Base-by-base conservation (phyloP, 73 alveolate species). In the Paramecium bursaria region DNA sequence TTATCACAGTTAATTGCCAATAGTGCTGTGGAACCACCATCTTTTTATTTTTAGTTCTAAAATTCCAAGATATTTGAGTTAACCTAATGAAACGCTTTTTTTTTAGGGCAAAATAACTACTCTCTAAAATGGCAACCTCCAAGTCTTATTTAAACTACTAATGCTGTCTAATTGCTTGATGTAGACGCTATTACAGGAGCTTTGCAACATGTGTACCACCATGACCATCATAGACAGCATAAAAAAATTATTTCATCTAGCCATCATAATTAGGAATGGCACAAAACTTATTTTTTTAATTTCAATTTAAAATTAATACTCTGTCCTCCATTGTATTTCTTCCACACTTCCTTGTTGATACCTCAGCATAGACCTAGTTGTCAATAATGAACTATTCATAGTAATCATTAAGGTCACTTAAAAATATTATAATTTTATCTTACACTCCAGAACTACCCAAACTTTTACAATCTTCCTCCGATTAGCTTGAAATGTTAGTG, bases 1-100 rank as follows among this genome's bases (percentile, higher is more conserved):
- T 76, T 53, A 17, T 57, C 57, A 3, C 30, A 46, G 33, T 53
- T 79, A 0, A 79, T 14, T 39, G 77, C 82, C 51, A 48, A 79
- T 22, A 54, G 25, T 33, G 89, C 89, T 17, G 85, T 79, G 0
- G 89, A 79, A 9, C 89, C 85, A n/a, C 89, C 85, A 25, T 79
- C 76, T 79, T 67, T 67, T 25, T 25, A 39, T 21, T 25, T 15
- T 6, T 11, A 1, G 4, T 42, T 35, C 50, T 67, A 15, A 4
- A 25, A 14, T 5, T n/a, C 44, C 5, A 67, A 57, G 21, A 67
- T 67, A 10, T 67, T 25, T 15, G 7, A 17, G 50, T 67, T 67
- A 42, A 67, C 44, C 22, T 31, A 30, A 14, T 33, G 19, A 19
- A 67, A 33, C 7, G 33, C 60, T 67, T 25, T 15, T 39, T 67